These are phyloP conservation scores for Plectosphaerella plurivora DNA, from an alignment of 2,329 filamentous ascomycete genomes.

Conservation along the genomic window DNA sequence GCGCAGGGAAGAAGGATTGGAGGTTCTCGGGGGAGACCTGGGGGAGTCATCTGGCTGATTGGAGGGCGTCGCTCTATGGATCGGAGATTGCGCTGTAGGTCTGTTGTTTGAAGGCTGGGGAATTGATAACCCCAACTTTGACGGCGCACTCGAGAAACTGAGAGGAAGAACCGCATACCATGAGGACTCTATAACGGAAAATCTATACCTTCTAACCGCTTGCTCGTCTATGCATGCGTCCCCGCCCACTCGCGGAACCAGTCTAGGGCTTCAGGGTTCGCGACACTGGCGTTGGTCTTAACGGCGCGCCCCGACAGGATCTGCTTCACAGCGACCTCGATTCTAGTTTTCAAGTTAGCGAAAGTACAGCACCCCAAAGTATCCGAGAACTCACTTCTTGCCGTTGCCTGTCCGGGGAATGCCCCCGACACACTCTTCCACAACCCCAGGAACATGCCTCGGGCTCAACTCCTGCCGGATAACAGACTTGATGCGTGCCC, in stretches of 20 bases:
- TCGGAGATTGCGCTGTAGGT: no score
- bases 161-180: no score
- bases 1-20: no score
- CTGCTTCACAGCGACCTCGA: constrained; percentile 95
- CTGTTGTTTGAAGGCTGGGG: no score
- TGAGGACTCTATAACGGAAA: no score
- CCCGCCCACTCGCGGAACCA: constrained; percentile 82
- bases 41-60: no score
- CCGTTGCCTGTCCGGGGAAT: constrained; percentile 92
- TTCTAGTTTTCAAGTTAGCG: constrained; percentile 38
- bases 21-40: no score
- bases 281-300: constrained; percentile 89
- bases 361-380: not conserved
- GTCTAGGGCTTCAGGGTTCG: constrained; percentile 80
- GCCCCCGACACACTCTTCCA: constrained; percentile 73
- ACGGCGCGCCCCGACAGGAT: constrained; percentile 84
- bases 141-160: no score
- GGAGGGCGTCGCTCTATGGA: no score
- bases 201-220: not conserved
- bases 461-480: constrained; percentile 79
- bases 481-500: constrained; percentile 57
- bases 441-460: constrained; percentile 79
- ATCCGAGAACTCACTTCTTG: constrained; percentile 71
- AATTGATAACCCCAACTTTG: no score
- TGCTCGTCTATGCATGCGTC: constrained; percentile 28